Percentiles rank a stretch among this genome's conserved stretches.
These are phyloP conservation scores for Beauveria sp. DNA, from an alignment of 2,329 filamentous ascomycete genomes.

Conservation along the genomic window DNA sequence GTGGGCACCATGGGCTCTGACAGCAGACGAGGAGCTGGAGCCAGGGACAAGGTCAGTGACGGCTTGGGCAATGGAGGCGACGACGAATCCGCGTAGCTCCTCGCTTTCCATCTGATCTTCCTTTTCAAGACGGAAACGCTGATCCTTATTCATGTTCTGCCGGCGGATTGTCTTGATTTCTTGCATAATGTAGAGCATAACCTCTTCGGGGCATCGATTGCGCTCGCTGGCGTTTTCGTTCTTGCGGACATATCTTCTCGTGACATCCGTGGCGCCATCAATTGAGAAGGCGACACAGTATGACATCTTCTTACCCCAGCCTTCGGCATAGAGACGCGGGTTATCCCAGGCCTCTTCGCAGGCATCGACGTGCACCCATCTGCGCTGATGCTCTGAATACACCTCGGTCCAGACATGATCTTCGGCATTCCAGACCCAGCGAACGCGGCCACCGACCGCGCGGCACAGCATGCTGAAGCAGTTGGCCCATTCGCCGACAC, in stretches of 20 bases:
- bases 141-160: conserved; percentile 75
- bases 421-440: conserved; percentile 98
- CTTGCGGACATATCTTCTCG: conserved; percentile 63
- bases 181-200: conserved; percentile 82
- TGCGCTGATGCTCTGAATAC: conserved; percentile 85
- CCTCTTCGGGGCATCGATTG: conserved; percentile 76
- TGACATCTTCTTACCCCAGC: conserved; percentile 93
- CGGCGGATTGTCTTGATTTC: conserved; percentile 84
- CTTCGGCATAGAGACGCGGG: conserved; percentile 83
- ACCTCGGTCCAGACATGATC: conserved; percentile 98
- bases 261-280: conserved; percentile 66
- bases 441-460: conserved; percentile 79
- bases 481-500: conserved; percentile 94
- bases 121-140: conserved; percentile 72
- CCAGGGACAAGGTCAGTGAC: conserved; percentile 61
- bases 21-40: conserved; percentile 22
- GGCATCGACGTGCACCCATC: conserved; percentile 94
- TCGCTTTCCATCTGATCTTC: conserved; percentile 70
- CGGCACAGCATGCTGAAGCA: conserved; percentile 98
- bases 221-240: conserved; percentile 65
- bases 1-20: conserved; percentile 18
- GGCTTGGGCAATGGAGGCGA: conserved; percentile 64
- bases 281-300: conserved; percentile 97
- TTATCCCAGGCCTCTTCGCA: conserved; percentile 96
- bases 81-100: conserved; percentile 66